phyloP scores from a whole-genome alignment of 441 rosid species.

The Erysimum cheiri region DNA sequence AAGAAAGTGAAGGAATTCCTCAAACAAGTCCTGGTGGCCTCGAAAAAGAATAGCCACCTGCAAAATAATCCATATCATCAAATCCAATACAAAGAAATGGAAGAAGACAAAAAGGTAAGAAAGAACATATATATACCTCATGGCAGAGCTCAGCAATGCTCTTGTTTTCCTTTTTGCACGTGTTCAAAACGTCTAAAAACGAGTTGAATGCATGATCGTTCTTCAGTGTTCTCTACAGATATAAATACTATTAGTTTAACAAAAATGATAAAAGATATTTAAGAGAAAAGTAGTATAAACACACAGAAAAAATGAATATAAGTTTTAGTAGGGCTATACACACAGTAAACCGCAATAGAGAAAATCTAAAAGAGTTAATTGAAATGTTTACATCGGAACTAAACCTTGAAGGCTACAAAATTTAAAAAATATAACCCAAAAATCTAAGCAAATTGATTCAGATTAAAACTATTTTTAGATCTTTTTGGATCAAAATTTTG shows the following conservation, averaged over 20 bases:
- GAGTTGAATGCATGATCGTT: slow-evolving; percentile 70
- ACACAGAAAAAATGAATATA: neutral
- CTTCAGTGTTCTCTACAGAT: slow-evolving; percentile 83
- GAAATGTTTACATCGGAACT: neutral
- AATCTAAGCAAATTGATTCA: neutral
- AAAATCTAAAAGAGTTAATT: neutral
- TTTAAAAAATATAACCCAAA: neutral
- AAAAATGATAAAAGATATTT: slow-evolving; percentile 17
- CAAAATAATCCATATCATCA: slow-evolving; percentile 33
- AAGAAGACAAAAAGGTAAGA: neutral
- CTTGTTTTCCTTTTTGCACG: slow-evolving; percentile 79
- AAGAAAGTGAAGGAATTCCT: slow-evolving; percentile 74
- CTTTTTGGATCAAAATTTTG: neutral
- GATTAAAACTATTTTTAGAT: neutral
- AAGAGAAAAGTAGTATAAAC: slow-evolving; percentile 28
- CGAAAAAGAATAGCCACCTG: slow-evolving; percentile 78
- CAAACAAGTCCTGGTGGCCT: slow-evolving; percentile 79
- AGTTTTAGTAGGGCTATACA: neutral
- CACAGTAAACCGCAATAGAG: neutral
- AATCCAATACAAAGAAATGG: neutral
- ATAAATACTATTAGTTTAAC: too few relatives aligned
- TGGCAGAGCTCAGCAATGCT: slow-evolving; percentile 71
- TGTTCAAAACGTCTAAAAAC: slow-evolving; percentile 77
- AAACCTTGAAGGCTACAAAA: neutral
- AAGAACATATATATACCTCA: slow-evolving; percentile 58